phyloP scores from a whole-genome alignment of 805 yeast species.

The Saccharomycopsis sp. region DNA sequence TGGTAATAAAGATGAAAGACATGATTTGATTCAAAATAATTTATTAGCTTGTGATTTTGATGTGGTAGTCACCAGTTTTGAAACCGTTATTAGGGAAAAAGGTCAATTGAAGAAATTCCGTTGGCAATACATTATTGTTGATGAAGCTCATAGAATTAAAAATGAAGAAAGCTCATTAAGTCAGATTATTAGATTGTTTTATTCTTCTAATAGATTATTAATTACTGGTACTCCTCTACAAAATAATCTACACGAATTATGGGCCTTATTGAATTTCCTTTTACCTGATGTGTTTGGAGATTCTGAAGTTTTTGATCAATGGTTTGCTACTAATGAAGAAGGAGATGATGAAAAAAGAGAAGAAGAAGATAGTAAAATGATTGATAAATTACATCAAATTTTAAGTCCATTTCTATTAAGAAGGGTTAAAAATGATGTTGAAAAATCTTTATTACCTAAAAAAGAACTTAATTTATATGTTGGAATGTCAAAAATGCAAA shows the following conservation, averaged over 20 bases:
- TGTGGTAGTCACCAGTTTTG: conserved; percentile 84
- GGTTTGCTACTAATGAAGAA: conserved; percentile 53
- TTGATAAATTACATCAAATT: conserved; percentile 80
- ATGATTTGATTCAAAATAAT: conserved; percentile 42
- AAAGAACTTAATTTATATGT: conserved; percentile 83
- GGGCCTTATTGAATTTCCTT: conserved; percentile 88
- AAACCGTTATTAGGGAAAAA: conserved; percentile 88
- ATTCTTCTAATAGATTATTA: conserved; percentile 71
- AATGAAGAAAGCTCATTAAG: conserved; percentile 89
- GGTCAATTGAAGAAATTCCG: conserved; percentile 65
- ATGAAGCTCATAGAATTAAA: conserved; percentile 94
- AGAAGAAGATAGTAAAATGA: conserved; percentile 67
- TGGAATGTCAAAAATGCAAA: conserved; percentile 94
- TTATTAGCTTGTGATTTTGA: conserved; percentile 74
- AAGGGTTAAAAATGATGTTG: conserved; percentile 89
- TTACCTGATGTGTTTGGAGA: conserved; percentile 94
- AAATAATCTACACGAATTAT: conserved; percentile 87
- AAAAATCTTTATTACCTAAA: conserved; percentile 81
- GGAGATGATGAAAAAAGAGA: conserved; percentile 33
- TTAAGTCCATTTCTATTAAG: conserved; percentile 80
- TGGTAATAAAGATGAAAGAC: conserved; percentile 81
- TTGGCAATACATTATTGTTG: conserved; percentile 92
- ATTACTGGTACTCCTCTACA: conserved; percentile 97
- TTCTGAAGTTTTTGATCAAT: conserved; percentile 78
- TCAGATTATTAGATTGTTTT: conserved; percentile 82